Evolutionary conservation across 805 yeast genomes (phyloP), one percentile per base, ranked within the genome.

Genomic region (Candida namnaoensis): DNA sequence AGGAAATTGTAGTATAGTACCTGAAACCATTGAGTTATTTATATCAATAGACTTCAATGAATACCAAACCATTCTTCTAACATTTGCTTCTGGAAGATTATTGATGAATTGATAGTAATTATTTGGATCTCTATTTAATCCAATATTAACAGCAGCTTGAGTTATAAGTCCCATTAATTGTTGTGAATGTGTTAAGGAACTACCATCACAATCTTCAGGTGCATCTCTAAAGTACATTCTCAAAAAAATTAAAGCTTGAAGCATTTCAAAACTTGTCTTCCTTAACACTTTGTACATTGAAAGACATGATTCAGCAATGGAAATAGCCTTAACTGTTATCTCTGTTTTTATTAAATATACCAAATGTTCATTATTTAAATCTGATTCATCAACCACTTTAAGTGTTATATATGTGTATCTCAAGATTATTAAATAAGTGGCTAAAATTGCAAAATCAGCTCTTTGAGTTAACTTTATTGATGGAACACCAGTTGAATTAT

Each of bases 171-270:
- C 42, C 38, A 67, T 58, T 23, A 66, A 51, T 13, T 65, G 54
- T 38, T 64, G 66, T 4, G 66, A 60, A 45, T 68, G 72, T 0
- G 64, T 56, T 8, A 68, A 66, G 19, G 69, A 61, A 25, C 67
- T 47, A 1, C 73, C 72, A 43, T 60, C 68, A 42, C 66, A 58
- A 47, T 69, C 72, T 41, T 64, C 63, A 1, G 74, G 74, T 11
- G 64, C 58, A 12, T 67, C 64, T 34, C 53, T 56, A 15, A 66
- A 43, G 46, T 66, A 68, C 41, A 60, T 64, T 41, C 61, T 54
- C 11, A 61, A 42, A 19, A 66, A 53, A 10, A 61, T 47, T 41
- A 66, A 53, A 5, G 60, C 43, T 44, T 68, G 73, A 3, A 69
- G 64, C 33, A 59, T 47, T 42, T 60, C 58, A 39, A 68, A 53